Conservation (phyloP, 2,329 filamentous ascomycete species). For the Neobulgaria alba region DNA sequence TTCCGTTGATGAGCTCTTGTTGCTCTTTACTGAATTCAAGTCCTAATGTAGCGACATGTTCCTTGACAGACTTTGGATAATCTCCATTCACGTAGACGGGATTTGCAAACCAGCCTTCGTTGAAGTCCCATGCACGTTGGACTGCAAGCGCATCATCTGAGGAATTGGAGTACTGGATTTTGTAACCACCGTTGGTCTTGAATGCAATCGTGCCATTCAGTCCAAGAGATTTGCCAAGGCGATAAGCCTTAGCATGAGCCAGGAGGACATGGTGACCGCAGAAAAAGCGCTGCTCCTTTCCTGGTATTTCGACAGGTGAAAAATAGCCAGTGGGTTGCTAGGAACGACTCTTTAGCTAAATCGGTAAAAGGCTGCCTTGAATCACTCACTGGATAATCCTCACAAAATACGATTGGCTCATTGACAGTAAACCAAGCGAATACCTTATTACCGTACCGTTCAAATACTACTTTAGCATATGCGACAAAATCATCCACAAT, state of each 20-base stretch:
- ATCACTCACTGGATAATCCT: constrained; percentile 1
- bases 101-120: constrained; percentile 42
- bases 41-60: constrained; percentile 36
- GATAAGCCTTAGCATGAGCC: constrained; percentile 39
- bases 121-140: constrained; percentile 28
- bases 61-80: constrained; percentile 39
- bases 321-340: constrained; percentile 25
- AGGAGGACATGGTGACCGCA: constrained; percentile 37
- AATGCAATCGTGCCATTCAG: constrained; percentile 41
- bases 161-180: constrained; percentile 36
- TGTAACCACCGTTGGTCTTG: constrained; percentile 36
- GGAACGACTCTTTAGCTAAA: no score
- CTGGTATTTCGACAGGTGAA: constrained; percentile 29
- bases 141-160: constrained; percentile 18
- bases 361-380: no score
- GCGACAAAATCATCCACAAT: constrained; percentile 42
- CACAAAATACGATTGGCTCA: constrained; percentile 35
- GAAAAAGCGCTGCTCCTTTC: constrained; percentile 32
- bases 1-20: constrained; percentile 40
- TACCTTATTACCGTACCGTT: constrained; percentile 42
- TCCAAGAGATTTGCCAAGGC: constrained; percentile 44
- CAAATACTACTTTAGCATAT: constrained; percentile 43
- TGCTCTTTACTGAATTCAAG: constrained; percentile 38
- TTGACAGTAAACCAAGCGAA: constrained; percentile 45
- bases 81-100: constrained; percentile 43